These are phyloP conservation scores for Colletotrichum theobromicola DNA, from an alignment of 2,329 filamentous ascomycete species.

Conservation along the genomic window DNA sequence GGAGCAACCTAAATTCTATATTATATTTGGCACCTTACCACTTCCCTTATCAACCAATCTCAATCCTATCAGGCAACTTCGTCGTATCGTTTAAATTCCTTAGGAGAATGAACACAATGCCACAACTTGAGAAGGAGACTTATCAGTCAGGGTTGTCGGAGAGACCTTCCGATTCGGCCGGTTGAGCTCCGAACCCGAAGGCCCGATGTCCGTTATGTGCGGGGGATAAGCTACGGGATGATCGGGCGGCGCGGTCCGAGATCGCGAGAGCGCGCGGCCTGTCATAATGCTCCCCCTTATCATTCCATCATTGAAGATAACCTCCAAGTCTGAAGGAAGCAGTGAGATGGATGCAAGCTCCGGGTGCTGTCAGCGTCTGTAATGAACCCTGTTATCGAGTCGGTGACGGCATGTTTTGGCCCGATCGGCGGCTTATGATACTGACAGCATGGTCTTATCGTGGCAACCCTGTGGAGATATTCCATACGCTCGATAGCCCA, in stretches of 20 bases:
- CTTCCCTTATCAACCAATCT: no score
- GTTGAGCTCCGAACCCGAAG: background rate
- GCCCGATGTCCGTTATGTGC: slow-evolving; percentile 59
- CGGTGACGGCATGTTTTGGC: background rate
- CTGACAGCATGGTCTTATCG: background rate
- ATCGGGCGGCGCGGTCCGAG: slow-evolving; percentile 43
- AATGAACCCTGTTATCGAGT: background rate
- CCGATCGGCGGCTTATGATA: background rate
- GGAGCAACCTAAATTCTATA: no score
- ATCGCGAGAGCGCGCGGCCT: slow-evolving; percentile 63
- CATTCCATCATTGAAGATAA: background rate
- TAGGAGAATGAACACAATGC: background rate
- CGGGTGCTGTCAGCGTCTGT: background rate
- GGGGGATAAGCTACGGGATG: background rate
- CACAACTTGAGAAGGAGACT: slow-evolving; percentile 29
- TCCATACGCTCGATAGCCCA: no score
- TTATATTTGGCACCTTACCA: no score
- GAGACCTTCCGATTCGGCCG: background rate
- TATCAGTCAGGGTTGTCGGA: slow-evolving; percentile 65
- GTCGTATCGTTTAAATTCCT: background rate
- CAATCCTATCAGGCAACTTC: background rate
- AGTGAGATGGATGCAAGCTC: background rate
- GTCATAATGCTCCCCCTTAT: slow-evolving; percentile 47
- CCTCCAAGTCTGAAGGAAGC: background rate
- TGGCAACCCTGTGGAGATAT: background rate